Conservation (phyloP, 371 early-diverging fungal species). For the Mucor irregularis region DNA sequence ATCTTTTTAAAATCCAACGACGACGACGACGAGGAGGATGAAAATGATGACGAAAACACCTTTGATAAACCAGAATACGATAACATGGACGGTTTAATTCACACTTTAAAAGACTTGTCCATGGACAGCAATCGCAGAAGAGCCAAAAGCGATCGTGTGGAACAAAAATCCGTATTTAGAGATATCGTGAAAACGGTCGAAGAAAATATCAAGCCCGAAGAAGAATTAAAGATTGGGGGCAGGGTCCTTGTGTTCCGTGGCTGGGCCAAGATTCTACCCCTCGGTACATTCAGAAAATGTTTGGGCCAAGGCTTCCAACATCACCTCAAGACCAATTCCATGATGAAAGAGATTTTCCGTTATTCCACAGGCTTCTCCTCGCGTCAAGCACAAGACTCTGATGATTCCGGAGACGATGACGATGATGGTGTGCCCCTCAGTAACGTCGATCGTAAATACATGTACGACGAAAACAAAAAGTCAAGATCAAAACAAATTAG, state of each 20-base stretch:
- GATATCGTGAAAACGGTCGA: constrained; percentile 74
- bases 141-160: constrained; percentile 61
- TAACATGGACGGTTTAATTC: constrained; percentile 59
- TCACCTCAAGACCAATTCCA: constrained; percentile 31
- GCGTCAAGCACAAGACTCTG: constrained; percentile 5
- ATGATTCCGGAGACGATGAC: constrained; percentile 31
- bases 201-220: constrained; percentile 45
- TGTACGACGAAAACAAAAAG: constrained; percentile 39
- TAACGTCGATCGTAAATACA: constrained; percentile 36
- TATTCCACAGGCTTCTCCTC: constrained; percentile 15
- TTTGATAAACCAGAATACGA: constrained; percentile 53
- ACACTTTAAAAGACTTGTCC: constrained; percentile 54
- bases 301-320: constrained; percentile 41
- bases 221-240: constrained; percentile 52
- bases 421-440: constrained; percentile 14
- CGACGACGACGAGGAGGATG: constrained; percentile 36
- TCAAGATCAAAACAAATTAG: constrained; percentile 34
- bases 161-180: constrained; percentile 69
- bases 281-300: constrained; percentile 32
- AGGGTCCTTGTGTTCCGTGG: constrained; percentile 44
- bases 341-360: constrained; percentile 36
- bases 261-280: constrained; percentile 46
- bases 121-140: constrained; percentile 63
- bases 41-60: constrained; percentile 33
- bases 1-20: constrained; percentile 17